Conservation (phyloP, 176 grass and related monocot species). For the Otatea glauca region DNA sequence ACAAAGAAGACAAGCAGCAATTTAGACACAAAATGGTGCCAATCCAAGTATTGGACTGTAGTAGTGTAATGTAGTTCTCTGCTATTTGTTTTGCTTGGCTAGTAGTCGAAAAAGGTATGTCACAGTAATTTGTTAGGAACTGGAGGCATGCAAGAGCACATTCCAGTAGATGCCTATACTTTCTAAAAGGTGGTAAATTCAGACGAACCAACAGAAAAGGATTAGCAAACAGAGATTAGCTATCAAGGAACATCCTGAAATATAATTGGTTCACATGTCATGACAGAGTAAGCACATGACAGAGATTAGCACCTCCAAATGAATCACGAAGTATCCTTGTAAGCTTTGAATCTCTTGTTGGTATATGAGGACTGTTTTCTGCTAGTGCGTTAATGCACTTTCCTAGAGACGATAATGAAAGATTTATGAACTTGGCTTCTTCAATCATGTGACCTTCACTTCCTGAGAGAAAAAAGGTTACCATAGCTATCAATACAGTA, state of each 20-base stretch:
- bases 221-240: slow-evolving; percentile 23
- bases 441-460: slow-evolving; percentile 98
- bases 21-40: not conserved
- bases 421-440: slow-evolving; percentile 98
- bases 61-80: slow-evolving; percentile 14
- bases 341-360: slow-evolving; percentile 92
- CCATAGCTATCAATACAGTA: not conserved
- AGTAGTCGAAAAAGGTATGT: slow-evolving; percentile 6
- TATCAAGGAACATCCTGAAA: slow-evolving; percentile 14
- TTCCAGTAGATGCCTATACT: not conserved
- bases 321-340: slow-evolving; percentile 98
- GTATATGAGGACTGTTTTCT: slow-evolving; percentile 91
- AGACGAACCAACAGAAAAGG: not conserved
- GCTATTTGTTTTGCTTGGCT: slow-evolving; percentile 11
- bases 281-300: slow-evolving; percentile 34
- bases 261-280: slow-evolving; percentile 10
- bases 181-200: not conserved
- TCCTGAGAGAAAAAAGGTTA: slow-evolving; percentile 50
- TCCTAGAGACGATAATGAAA: slow-evolving; percentile 87
- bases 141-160: not conserved
- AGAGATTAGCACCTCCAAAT: slow-evolving; percentile 80
- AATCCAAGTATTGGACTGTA: slow-evolving; percentile 16
- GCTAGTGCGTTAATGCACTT: slow-evolving; percentile 98
- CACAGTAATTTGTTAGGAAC: not conserved
- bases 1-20: slow-evolving; percentile 25